Percentiles rank a stretch among this genome's conserved stretches.
These are phyloP conservation scores for Mucuna pruriens DNA, from an alignment of 306 rosid genomes.

Conservation along the genomic window DNA sequence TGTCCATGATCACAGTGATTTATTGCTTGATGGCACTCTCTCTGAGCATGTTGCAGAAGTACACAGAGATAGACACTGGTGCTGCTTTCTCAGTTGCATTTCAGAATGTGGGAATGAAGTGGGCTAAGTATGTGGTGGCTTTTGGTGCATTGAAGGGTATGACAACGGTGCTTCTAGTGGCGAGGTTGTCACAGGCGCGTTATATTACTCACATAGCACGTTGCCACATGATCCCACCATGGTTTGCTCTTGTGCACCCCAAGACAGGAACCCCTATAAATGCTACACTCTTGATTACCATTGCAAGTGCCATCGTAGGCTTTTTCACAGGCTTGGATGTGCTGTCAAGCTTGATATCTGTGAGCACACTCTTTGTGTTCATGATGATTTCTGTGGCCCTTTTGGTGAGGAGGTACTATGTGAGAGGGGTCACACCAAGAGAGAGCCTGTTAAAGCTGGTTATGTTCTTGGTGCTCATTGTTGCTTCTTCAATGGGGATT, in stretches of 20 bases:
- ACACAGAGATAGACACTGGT: conserved; percentile 56
- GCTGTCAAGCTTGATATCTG: conserved; percentile 65
- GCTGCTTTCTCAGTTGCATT: conserved; percentile 79
- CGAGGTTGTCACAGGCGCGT: conserved; percentile 60
- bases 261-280: conserved; percentile 82
- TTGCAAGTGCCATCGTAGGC: conserved; percentile 59
- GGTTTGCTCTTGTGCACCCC: conserved; percentile 83
- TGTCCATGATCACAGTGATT: conserved; percentile 67
- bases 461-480: conserved; percentile 54
- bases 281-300: conserved; percentile 66
- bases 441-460: conserved; percentile 53
- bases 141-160: conserved; percentile 78
- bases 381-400: conserved; percentile 78
- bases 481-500: conserved; percentile 75
- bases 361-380: conserved; percentile 78
- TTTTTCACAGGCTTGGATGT: conserved; percentile 68
- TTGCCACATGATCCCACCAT: conserved; percentile 81
- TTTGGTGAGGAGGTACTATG: conserved; percentile 81
- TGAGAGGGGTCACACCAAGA: conserved; percentile 57
- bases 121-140: conserved; percentile 80
- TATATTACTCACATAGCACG: conserved; percentile 81
- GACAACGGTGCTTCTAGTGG: conserved; percentile 78
- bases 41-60: conserved; percentile 79
- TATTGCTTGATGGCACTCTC: conserved; percentile 79
- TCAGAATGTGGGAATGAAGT: conserved; percentile 72